Evolutionary conservation across 2,329 filamentous ascomycete genomes (phyloP).

Genomic region (Colletotrichum sp.): DNA sequence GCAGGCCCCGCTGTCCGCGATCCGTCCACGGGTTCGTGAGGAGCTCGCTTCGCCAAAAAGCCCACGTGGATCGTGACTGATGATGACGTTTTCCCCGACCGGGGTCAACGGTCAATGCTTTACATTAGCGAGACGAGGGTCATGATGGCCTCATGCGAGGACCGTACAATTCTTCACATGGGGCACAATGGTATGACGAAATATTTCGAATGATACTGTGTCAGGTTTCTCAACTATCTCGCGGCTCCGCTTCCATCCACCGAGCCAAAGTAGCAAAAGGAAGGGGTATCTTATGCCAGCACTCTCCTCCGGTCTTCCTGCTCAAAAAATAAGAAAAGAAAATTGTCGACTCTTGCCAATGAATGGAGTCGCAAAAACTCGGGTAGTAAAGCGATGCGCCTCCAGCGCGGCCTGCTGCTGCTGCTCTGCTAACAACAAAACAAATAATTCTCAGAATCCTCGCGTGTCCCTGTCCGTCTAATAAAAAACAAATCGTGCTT

Average conservation of each 20-base stretch:
- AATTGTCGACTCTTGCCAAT: not conserved
- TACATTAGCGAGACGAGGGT: not conserved
- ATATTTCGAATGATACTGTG: not conserved
- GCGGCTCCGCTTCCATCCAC: not conserved
- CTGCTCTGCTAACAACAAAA: not conserved
- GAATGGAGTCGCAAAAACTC: not conserved
- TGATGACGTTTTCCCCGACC: not conserved
- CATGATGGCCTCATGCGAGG: not conserved
- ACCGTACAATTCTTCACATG: not conserved
- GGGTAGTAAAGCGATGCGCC: not conserved
- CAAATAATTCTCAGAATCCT: not conserved
- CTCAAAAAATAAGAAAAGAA: not conserved
- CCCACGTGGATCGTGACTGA: not conserved
- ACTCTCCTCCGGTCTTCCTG: not conserved
- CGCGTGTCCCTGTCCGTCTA: not conserved
- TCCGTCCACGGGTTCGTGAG: not conserved
- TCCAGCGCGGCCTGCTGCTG: not conserved
- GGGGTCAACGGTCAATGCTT: not conserved
- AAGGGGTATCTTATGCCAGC: constrained; percentile 10
- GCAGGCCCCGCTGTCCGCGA: not conserved
- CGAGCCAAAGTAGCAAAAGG: not conserved
- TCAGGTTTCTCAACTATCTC: not conserved
- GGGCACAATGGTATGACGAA: not conserved
- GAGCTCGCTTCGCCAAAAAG: not conserved
- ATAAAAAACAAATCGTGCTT: not conserved